Base-by-base conservation (phyloP, 2,329 filamentous ascomycete species). In the Aureobasidium mangrovei region DNA sequence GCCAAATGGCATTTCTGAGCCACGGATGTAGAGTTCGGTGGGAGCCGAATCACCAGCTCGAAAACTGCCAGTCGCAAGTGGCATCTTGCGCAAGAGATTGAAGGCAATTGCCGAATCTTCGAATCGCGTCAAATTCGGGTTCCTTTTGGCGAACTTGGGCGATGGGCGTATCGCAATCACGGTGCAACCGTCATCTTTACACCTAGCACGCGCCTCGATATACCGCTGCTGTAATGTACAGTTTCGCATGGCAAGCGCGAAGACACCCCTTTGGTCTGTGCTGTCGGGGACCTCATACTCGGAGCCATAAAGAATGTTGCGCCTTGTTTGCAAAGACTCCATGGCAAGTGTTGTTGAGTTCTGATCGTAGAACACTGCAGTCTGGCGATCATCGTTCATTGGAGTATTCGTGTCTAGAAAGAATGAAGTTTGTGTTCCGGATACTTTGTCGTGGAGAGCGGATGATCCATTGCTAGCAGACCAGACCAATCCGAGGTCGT, bases 361-460 rank as follows among this genome's bases (percentile, higher is more conserved):
- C 10, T 55, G 44, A 33, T 55, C 45, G 27, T n/a, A 12, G 18
- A 48, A 40, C 1, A 42, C 1, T 6, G 4, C 29, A 18, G 18
- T 31, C 9, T 38, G 5, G 4, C 41, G 53, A 18, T 53, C 10
- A 1, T 54, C 51, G 38, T 59, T 43, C 2, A 36, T 54, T 10
- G 46, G 35, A 0, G 55, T 56, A 32, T 58, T 58, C 0, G 63
- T 66, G 24, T 67, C 64, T 3, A 66, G 54, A 38, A 66, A 62
- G 39, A 67, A 68, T 9, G 55, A 54, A 7, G 52, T 40, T 2
- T 18, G 9, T n/a, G 36, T 43, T 2, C 28, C n/a, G 3, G 12
- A 28, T 3, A 5, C 26, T 9, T 39, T 12, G 18, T 56, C 26
- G 27, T 51, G 42, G 24, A 36, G 24, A 12, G 39, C n/a, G 32